Evolutionary conservation across 75 land plant genomes (phyloP).

Genomic region (Picea glauca): DNA sequence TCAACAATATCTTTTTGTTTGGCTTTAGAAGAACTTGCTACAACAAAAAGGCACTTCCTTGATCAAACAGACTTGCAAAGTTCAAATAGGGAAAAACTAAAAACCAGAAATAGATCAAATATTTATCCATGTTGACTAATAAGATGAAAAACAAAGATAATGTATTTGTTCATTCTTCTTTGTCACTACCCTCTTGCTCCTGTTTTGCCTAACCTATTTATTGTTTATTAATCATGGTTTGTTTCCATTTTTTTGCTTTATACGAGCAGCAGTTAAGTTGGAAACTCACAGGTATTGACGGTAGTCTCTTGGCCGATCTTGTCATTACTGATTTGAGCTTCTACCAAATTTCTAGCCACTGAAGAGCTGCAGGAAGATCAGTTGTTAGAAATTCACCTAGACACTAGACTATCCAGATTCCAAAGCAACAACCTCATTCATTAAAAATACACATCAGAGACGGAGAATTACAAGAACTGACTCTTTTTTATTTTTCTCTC

Average conservation of each 20-base stretch:
- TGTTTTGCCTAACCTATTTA: background rate
- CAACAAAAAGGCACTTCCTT: background rate
- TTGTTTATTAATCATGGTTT: background rate
- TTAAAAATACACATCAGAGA: background rate
- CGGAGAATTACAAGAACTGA: background rate
- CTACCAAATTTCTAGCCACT: background rate
- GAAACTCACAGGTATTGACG: background rate
- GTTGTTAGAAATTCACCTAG: background rate
- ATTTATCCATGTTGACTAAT: background rate
- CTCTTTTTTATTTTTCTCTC: background rate
- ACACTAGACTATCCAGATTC: background rate
- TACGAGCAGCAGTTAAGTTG: background rate
- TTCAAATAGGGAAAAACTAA: no score
- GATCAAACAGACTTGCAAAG: background rate
- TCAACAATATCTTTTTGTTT: background rate
- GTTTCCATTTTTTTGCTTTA: background rate
- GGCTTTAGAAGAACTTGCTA: background rate
- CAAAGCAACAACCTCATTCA: background rate
- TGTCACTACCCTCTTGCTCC: background rate
- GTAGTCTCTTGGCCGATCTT: background rate
- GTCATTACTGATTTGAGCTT: background rate
- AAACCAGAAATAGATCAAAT: background rate
- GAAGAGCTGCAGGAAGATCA: conserved; percentile 8
- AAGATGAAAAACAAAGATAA: background rate
- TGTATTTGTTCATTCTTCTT: background rate